Evolutionary conservation across 2,329 filamentous ascomycete species (phyloP).

Genomic region (Iodosphaeria phyllophila): DNA sequence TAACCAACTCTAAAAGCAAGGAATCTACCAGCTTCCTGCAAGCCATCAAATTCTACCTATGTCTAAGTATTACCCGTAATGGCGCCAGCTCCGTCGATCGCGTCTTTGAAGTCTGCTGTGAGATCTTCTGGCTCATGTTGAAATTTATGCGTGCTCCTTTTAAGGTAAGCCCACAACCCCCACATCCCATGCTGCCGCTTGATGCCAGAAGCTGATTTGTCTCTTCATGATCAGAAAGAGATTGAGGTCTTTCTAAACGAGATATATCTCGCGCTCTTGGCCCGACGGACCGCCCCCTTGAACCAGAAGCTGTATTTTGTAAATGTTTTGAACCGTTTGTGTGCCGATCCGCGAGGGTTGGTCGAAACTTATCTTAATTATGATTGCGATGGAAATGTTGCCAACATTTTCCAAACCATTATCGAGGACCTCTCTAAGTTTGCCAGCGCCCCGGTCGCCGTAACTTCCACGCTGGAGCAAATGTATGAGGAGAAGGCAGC

Average conservation of each 20-base stretch:
- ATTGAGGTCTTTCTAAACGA: slow-evolving; percentile 97
- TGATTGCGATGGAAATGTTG: slow-evolving; percentile 85
- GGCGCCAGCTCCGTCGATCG: slow-evolving; percentile 81
- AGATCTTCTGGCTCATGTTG: slow-evolving; percentile 96
- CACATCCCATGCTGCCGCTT: neutral
- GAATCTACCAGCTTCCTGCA: slow-evolving; percentile 83
- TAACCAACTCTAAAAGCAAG: slow-evolving; percentile 76
- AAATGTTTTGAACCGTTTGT: slow-evolving; percentile 66
- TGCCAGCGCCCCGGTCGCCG: slow-evolving; percentile 57
- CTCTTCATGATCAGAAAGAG: slow-evolving; percentile 50
- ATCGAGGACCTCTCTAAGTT: slow-evolving; percentile 88
- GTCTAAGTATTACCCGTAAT: slow-evolving; percentile 84
- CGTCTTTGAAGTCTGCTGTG: slow-evolving; percentile 89
- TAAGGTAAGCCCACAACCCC: slow-evolving; percentile 42
- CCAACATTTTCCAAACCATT: slow-evolving; percentile 92
- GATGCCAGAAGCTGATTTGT: slow-evolving; percentile 1
- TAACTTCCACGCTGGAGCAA: slow-evolving; percentile 65
- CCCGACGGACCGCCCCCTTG: slow-evolving; percentile 66
- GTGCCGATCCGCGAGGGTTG: slow-evolving; percentile 67
- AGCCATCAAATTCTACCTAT: slow-evolving; percentile 92
- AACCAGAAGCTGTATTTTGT: slow-evolving; percentile 91
- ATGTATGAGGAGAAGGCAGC: slow-evolving; percentile 65
- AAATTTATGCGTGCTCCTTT: slow-evolving; percentile 85
- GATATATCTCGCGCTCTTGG: slow-evolving; percentile 83
- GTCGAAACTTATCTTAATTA: slow-evolving; percentile 98